Evolutionary conservation across 2,329 filamentous ascomycete genomes (phyloP), one percentile per base, ranked within the genome.

Genomic region (Colletotrichum aenigma): DNA sequence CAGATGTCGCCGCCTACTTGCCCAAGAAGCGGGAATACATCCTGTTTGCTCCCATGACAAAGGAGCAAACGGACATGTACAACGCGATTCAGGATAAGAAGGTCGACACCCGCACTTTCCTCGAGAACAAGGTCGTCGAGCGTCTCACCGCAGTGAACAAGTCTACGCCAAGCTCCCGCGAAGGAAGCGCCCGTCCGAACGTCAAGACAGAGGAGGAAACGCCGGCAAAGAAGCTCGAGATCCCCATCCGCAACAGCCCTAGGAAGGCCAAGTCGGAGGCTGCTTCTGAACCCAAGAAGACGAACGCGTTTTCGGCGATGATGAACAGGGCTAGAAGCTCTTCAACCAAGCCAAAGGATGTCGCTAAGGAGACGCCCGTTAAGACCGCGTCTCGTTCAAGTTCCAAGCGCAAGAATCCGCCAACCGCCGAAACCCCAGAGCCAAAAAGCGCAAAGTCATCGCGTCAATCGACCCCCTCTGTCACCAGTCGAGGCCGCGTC

Each of bases 1-100:
- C 95, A 0, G 97, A 99, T 81, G 97, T 99, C 0, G 96, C 98
- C 70, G 93, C 93, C 3, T 91, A 95, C 64, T 88, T 99, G n/a
- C 97, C 97, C 0, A 97, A 96, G 85, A 99, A 99, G 87, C 92
- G 97, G 32, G 97, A 99, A 83, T 99, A 99, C 79, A 94, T 99
- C 4, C 87, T 99, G 1, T 98, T 97, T 80, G 97, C 97, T 0
- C 97, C 97, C 0, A 92, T 99, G 85, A 98, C 96, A 0, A 91
- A 93, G 28, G 95, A 97, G 79, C 97, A 99, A 82, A 95, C 96
- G 4, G 96, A 98, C 72, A 85, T 99, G 0, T 99, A 99, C 81
- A 92, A 93, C 66, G 89, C 88, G 1, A 87, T 93, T 38, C 90
- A 84, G 71, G 88, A 93, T 80, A 91, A 90, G 76, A 86, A 86